Conservation (phyloP, 129 eudicot genomes). For the Dittrichia graveolens region DNA sequence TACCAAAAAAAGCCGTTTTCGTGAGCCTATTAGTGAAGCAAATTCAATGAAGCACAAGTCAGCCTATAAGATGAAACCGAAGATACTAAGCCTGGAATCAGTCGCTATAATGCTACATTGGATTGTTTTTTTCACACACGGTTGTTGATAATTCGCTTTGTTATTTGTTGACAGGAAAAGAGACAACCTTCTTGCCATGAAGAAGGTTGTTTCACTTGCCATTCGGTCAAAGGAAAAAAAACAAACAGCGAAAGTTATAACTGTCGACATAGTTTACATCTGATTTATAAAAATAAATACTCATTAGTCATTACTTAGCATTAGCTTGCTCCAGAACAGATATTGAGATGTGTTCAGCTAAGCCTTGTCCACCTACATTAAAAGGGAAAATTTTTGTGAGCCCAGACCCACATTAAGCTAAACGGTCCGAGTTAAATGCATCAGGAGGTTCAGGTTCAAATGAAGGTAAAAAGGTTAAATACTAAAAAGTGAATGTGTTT, state of each 20-base stretch:
- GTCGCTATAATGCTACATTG: too few relatives aligned
- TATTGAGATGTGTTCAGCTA: constrained; percentile 17
- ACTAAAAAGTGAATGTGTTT: neutral
- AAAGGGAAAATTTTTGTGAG: neutral
- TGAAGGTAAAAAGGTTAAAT: neutral
- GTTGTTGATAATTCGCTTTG: too few relatives aligned
- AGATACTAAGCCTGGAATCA: too few relatives aligned
- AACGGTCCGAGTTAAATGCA: neutral
- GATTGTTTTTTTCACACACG: too few relatives aligned
- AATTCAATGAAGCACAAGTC: too few relatives aligned
- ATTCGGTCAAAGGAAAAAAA: too few relatives aligned
- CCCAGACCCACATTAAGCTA: neutral
- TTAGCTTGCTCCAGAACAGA: constrained; percentile 15
- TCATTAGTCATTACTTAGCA: constrained; percentile 20
- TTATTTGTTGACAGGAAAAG: too few relatives aligned
- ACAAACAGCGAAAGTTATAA: neutral
- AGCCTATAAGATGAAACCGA: too few relatives aligned
- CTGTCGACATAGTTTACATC: constrained; percentile 17
- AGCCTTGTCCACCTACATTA: constrained; percentile 44
- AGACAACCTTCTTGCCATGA: too few relatives aligned
- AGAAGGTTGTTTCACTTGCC: too few relatives aligned
- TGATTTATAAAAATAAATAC: neutral
- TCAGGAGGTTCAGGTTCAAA: neutral
- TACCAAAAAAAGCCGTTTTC: too few relatives aligned
- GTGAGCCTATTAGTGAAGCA: too few relatives aligned